Evolutionary conservation across 2,329 filamentous ascomycete genomes (phyloP), one percentile per base, ranked within the genome.

Genomic region (Pyrenochaeta sp.): DNA sequence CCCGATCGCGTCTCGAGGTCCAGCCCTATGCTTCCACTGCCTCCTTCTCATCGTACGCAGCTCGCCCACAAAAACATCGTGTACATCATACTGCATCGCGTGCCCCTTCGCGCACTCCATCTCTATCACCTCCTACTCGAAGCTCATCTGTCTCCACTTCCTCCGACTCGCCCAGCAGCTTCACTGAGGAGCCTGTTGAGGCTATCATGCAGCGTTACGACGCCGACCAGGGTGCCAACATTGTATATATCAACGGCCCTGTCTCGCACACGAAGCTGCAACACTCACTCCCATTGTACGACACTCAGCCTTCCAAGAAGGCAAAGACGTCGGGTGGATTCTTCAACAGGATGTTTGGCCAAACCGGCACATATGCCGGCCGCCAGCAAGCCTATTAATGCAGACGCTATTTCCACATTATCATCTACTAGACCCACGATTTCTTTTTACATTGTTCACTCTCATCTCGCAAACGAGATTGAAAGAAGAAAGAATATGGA

Each of bases 71-170:
- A 49, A 66, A 64, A 58, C 56, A 57, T 30, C 68, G 58, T 8
- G 63, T 65, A 32, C 73, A 74, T 59, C 64, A 66, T 67, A 58
- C 68, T 58, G 55, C 68, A 54, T 66, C 78, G 61, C 69, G 72
- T 37, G 75, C 74, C 12, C 67, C 79, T 30, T 83, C 81, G n/a
- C 76, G 81, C 61, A 82, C 80, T 24, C 81, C 81, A 50, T 83
- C 81, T 37, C 75, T 83, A 30, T 83, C 81, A 34, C 81, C 81
- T 59, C 79, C 81, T 8, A 79, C 78, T 19, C 75, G 76, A 58
- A 77, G 74, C 70, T 75, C 73, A n/a, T 74, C 74, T 1, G 68
- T 70, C 52, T 76, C 74, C 7, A 67, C 67, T 7, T 68, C 70
- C 25, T 74, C 72, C 5, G 68, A 71, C 44, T 78, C 73, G 13